phyloP scores from a whole-genome alignment of 768 basidiomycete species.

The Mycena sanguinolenta region DNA sequence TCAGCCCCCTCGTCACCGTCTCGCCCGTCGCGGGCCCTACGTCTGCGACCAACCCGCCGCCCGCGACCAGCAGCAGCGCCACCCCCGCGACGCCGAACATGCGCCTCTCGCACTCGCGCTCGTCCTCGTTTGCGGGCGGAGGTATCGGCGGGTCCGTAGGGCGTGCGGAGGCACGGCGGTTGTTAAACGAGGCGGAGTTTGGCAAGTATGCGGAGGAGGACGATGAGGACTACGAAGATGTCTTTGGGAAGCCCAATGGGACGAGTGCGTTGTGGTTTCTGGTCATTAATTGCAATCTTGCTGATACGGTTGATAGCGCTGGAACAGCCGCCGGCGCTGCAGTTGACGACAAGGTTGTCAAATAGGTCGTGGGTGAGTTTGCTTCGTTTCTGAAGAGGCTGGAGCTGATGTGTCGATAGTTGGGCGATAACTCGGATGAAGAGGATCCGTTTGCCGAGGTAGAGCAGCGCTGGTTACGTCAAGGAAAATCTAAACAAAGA shows the following conservation, averaged over 20 bases:
- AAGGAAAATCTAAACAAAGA: neutral
- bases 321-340: conserved; percentile 80
- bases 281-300: neutral
- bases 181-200: conserved; percentile 74
- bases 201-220: conserved; percentile 88
- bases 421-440: conserved; percentile 87
- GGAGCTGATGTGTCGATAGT: conserved; percentile 50
- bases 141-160: conserved; percentile 73
- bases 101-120: conserved; percentile 63
- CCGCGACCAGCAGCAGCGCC: conserved; percentile 15
- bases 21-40: conserved; percentile 46
- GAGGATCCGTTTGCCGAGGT: conserved; percentile 98
- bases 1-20: conserved; percentile 59
- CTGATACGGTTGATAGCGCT: conserved; percentile 50
- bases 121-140: conserved; percentile 67
- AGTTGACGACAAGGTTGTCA: conserved; percentile 88
- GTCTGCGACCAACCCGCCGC: conserved; percentile 28
- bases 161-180: conserved; percentile 69
- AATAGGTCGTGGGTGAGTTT: conserved; percentile 88
- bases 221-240: conserved; percentile 96
- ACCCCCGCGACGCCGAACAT: conserved; percentile 23
- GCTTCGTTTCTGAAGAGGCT: neutral
- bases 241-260: conserved; percentile 85
- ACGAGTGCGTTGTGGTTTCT: conserved; percentile 63
- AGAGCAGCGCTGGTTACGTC: conserved; percentile 1